Conservation (phyloP, 768 basidiomycete species). For the Tricholoma hemisulphureum region DNA sequence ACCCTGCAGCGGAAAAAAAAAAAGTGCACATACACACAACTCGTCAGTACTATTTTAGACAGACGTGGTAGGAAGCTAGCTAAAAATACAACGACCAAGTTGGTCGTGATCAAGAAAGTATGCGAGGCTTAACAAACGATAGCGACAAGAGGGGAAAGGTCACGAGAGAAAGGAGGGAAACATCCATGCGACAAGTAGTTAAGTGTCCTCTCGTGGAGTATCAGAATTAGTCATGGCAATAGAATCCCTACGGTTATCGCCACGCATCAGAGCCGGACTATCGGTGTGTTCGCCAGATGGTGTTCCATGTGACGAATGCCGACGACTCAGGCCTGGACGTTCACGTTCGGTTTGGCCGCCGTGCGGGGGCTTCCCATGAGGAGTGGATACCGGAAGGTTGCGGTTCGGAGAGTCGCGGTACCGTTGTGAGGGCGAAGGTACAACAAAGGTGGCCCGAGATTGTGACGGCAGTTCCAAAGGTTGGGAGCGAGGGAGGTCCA, state of each 20-base stretch:
- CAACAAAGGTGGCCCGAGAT: conserved; percentile 16
- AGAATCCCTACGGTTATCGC: conserved; percentile 37
- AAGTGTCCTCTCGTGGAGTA: conserved; percentile 23
- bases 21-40: not conserved
- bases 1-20: not conserved
- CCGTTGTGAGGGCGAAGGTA: conserved; percentile 34
- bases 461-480: conserved; percentile 26
- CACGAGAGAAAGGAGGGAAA: not conserved
- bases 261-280: conserved; percentile 18
- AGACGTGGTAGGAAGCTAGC: not conserved
- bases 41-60: not conserved
- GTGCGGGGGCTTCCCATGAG: conserved; percentile 15
- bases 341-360: conserved; percentile 18
- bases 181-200: conserved; percentile 1
- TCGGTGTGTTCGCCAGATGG: conserved; percentile 4
- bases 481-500: conserved; percentile 42
- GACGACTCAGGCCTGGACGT: conserved; percentile 25
- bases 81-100: not conserved
- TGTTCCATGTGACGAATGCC: conserved; percentile 17
- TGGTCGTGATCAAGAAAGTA: conserved; percentile 2
- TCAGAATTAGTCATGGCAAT: conserved; percentile 35
- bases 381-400: conserved; percentile 16
- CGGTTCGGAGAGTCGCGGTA: conserved; percentile 31
- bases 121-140: not conserved
- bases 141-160: not conserved